phyloP scores from a whole-genome alignment of 2,329 filamentous ascomycete species.

The Colletotrichum tropicale region DNA sequence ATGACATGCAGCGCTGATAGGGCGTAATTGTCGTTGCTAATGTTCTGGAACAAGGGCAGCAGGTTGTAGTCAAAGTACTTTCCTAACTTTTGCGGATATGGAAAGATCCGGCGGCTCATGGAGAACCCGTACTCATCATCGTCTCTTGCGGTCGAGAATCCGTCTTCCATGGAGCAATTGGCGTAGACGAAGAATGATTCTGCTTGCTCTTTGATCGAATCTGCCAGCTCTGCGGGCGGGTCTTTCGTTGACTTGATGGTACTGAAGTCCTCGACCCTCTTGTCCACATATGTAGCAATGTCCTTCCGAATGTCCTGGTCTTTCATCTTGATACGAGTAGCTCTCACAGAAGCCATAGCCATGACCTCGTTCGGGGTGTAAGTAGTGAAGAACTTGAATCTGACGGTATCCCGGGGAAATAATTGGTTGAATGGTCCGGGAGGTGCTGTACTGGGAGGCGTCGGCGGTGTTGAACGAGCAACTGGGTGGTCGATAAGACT shows the following conservation, averaged over 20 bases:
- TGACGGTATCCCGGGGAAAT: background rate
- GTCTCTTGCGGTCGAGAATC: background rate
- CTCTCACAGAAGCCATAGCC: background rate
- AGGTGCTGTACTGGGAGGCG: background rate
- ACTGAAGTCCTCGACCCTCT: conserved; percentile 2
- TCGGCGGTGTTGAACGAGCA: background rate
- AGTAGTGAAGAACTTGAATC: conserved; percentile 19
- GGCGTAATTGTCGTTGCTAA: conserved; percentile 3
- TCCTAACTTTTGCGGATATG: conserved; percentile 14
- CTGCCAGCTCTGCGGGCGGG: background rate
- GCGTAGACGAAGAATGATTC: conserved; percentile 22
- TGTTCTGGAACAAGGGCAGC: conserved; percentile 23
- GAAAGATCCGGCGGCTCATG: background rate
- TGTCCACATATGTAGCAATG: conserved; percentile 14
- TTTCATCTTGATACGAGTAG: background rate
- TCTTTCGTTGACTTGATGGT: background rate
- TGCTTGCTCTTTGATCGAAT: conserved; percentile 13
- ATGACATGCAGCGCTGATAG: background rate
- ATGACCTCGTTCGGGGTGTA: background rate
- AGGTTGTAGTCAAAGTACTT: conserved; percentile 20
- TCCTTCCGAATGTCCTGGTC: conserved; percentile 14
- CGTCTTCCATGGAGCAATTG: conserved; percentile 16
- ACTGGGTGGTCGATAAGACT: background rate
- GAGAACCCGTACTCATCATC: background rate
- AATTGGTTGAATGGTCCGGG: background rate